Base-by-base conservation (phyloP, 495 filamentous ascomycete species). In the Penicillium parvum region DNA sequence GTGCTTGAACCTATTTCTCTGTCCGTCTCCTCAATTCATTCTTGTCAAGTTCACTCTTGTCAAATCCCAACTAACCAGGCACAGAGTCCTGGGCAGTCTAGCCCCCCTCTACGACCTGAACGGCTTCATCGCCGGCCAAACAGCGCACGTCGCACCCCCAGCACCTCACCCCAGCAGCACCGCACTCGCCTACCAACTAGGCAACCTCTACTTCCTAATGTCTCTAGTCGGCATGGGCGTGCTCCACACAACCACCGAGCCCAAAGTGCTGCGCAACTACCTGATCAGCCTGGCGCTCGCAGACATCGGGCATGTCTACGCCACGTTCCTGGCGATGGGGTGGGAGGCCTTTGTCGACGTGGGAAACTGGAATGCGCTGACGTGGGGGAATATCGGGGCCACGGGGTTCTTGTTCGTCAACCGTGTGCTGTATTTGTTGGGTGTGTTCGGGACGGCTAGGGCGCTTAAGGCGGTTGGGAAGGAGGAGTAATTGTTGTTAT, bases 361-460 rank as follows among this genome's bases (percentile, higher is more conserved):
- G 3, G 62, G 49, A 22, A 63, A 58, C 3, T 90, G 85, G 85
- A 88, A 85, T 49, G 57, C 72, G 18, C 69, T 86, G 65, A 76
- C 79, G 2, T 87, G 83, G 81, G 86, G 85, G 8, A 88, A 89
- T 52, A 70, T 90, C 32, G 83, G 76, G 0, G 63, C 72, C 16
- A 88, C 84, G 4, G 51, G 41, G 0, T 68, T 74, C 12, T 53
- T 86, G 32, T 79, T 81, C 28, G 41, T 78, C 9, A 76, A 74
- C 25, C 67, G 83, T 21, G 53, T 76, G 1, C 59, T 65, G 9
- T 85, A 84, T 54, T 60, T 86, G 2, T 16, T 69, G 9, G 81
- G 82, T 3, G 33, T 71, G 0, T 83, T 86, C 58, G 83, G 83
- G 4, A 43, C 62, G 37, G 49, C 64, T 10, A 59, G 45, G 36